These are phyloP conservation scores for Gigaspora rosea DNA, from an alignment of 192 early-diverging fungal genomes.

Conservation along the genomic window DNA sequence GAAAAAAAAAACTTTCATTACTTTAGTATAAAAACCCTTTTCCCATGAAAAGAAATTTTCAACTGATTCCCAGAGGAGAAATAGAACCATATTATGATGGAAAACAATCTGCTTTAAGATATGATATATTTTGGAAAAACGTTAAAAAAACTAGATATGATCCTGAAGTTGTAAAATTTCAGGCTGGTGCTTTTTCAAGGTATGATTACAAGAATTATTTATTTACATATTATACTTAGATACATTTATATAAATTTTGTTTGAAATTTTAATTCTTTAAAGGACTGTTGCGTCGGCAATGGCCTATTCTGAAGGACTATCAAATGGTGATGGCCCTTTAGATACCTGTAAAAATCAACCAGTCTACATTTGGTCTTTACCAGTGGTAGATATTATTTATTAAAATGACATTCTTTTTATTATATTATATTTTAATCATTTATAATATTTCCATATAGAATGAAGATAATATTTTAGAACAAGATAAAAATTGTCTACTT, in stretches of 20 bases:
- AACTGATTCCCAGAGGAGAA: no score
- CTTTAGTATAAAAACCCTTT: not conserved
- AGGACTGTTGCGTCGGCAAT: not conserved
- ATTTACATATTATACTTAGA: not conserved
- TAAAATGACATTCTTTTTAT: not conserved
- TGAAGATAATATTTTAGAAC: not conserved
- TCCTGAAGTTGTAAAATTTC: no score
- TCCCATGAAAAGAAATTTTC: not conserved
- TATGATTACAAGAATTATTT: not conserved
- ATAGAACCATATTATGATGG: no score
- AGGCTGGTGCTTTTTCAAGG: not conserved
- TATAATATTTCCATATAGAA: not conserved
- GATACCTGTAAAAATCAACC: not conserved
- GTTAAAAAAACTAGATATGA: no score
- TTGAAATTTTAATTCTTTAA: not conserved
- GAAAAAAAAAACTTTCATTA: not conserved
- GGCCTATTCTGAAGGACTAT: conserved; percentile 2
- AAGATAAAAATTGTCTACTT: not conserved
- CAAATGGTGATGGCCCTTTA: not conserved
- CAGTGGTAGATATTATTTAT: not conserved
- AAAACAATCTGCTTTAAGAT: no score
- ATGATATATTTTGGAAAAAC: no score
- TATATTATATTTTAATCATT: not conserved
- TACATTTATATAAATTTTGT: not conserved
- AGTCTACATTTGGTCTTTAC: not conserved